These are phyloP conservation scores for Pulveroboletus sp. DNA, from an alignment of 768 basidiomycete species.

Conservation along the genomic window DNA sequence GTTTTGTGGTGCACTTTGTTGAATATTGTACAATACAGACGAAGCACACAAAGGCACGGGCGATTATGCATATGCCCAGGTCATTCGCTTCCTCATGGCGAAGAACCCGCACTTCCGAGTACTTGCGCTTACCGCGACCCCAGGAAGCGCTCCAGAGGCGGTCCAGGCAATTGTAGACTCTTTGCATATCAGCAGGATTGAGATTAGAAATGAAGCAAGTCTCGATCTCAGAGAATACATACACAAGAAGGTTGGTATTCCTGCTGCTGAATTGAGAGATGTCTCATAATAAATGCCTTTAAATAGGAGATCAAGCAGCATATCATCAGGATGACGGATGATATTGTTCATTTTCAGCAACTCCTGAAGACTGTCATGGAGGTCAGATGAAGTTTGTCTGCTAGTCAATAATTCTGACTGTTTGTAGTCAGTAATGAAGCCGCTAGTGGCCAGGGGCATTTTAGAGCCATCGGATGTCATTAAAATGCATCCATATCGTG, in stretches of 20 bases:
- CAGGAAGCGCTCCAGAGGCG: slow-evolving; percentile 79
- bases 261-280: not conserved
- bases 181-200: slow-evolving; percentile 91
- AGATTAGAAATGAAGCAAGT: slow-evolving; percentile 88
- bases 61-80: slow-evolving; percentile 87
- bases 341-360: slow-evolving; percentile 61
- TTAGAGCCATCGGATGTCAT: slow-evolving; percentile 53
- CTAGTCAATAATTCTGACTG: slow-evolving; percentile 2
- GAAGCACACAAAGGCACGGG: slow-evolving; percentile 95
- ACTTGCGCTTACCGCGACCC: slow-evolving; percentile 92
- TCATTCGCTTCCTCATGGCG: slow-evolving; percentile 85
- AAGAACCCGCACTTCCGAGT: slow-evolving; percentile 93
- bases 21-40: slow-evolving; percentile 43
- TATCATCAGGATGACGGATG: slow-evolving; percentile 66
- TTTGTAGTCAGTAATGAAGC: slow-evolving; percentile 33
- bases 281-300: not conserved
- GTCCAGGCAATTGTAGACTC: slow-evolving; percentile 89
- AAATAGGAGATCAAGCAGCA: slow-evolving; percentile 70
- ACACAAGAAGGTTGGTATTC: slow-evolving; percentile 69
- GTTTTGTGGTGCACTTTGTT: not conserved
- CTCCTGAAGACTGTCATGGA: slow-evolving; percentile 69
- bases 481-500: slow-evolving; percentile 60
- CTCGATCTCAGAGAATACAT: slow-evolving; percentile 83
- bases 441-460: slow-evolving; percentile 35
- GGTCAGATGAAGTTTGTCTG: slow-evolving; percentile 37